Base-by-base conservation (phyloP, 306 rosid species). In the Spatholobus suberectus region DNA sequence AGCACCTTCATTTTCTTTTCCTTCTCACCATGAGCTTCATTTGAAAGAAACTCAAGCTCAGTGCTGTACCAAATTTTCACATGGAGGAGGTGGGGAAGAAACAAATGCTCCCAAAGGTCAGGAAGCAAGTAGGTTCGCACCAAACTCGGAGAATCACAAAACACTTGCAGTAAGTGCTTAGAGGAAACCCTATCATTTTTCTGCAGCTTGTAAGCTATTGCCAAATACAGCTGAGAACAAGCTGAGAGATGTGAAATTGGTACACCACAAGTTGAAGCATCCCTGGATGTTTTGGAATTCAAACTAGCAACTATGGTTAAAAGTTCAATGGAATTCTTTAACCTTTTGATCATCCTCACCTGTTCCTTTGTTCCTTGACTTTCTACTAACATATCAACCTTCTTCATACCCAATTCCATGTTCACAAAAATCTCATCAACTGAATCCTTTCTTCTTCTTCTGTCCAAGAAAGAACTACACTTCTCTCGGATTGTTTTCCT, bases 91-190 rank as follows among this genome's bases (percentile, higher is more conserved):
- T 93, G 97, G 14, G 98, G 98, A 68, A 94, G 94, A 82, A 94
- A 94, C 67, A 94, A 86, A 88, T 93, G 97, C 70, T 94, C 97
- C 98, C 98, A 94, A 54, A 93, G 94, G 75, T 94, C 97, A 70
- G 92, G 87, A 68, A 89, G 89, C 70, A 94, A 76, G 37, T 88
- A 84, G 6, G 91, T 89, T 82, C 98, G 32, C 18, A 97, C 95
- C n/a, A 91, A 70, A 87, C 49, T 83, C 11, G 98, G 93, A 0
- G 95, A 85, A 81, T 87, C 89, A 85, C 91, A 81, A 59, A 93
- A 94, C 44, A 89, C 92, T 82, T 88, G 97, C 24, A 94, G 89
- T 54, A 94, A 83, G 70, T 93, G 94, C 85, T 83, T 86, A 4
- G 97, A 85, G 10, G 91, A 91, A 82, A 87, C 57, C 74, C 69